Evolutionary conservation across 352 stramenopile genomes (phyloP).

Genomic region (Phytophthora cactorum): DNA sequence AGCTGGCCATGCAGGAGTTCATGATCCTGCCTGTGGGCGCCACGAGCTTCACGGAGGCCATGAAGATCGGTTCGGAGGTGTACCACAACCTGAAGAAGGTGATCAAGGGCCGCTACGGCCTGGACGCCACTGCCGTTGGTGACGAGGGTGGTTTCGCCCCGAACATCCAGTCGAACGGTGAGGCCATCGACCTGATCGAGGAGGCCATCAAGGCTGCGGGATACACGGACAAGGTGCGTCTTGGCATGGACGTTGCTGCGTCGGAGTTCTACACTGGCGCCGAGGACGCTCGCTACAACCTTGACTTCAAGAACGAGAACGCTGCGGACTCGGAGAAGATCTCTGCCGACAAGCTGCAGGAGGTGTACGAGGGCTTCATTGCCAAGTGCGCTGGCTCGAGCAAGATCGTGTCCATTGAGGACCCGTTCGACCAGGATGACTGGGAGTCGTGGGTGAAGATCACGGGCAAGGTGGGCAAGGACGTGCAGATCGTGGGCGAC

Average conservation of each 20-base stretch:
- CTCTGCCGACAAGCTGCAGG: constrained; percentile 94
- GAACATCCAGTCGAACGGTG: constrained; percentile 96
- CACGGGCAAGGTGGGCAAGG: constrained; percentile 80
- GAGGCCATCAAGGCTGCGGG: constrained; percentile 96
- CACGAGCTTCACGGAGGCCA: constrained; percentile 92
- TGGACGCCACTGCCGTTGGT: constrained; percentile 98
- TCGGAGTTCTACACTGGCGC: constrained; percentile 97
- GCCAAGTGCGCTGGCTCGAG: constrained; percentile 90
- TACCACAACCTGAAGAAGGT: constrained; percentile 99
- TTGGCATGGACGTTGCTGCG: constrained; percentile 98
- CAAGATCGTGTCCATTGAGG: constrained; percentile 99
- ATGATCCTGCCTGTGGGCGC: constrained; percentile 97
- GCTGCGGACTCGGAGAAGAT: constrained; percentile 90
- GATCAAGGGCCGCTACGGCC: constrained; percentile 98
- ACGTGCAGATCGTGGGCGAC: constrained; percentile 99
- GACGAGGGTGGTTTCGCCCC: constrained; percentile 99
- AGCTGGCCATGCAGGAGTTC: constrained; percentile 99
- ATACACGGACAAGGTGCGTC: constrained; percentile 96
- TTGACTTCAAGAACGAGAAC: constrained; percentile 98
- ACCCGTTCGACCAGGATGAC: constrained; percentile 99
- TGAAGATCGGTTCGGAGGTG: constrained; percentile 98
- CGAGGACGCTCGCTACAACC: constrained; percentile 96
- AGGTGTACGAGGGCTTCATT: constrained; percentile 95
- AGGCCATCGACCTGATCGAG: constrained; percentile 97
- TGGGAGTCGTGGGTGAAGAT: constrained; percentile 98